phyloP scores from a whole-genome alignment of 2,329 filamentous ascomycete species.

The Trichoderma sp. region DNA sequence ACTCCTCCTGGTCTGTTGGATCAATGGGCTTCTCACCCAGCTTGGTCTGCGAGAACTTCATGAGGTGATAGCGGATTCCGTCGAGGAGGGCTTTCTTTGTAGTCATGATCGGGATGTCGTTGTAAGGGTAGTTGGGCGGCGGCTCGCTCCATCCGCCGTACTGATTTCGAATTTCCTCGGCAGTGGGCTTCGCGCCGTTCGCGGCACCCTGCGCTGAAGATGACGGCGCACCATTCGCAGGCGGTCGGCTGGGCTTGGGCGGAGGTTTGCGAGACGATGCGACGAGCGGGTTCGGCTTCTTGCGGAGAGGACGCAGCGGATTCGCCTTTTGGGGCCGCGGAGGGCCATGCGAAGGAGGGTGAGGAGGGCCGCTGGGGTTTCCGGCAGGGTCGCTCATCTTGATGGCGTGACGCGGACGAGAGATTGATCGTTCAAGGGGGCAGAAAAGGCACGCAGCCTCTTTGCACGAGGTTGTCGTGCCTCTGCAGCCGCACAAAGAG shows the following conservation, averaged over 20 bases:
- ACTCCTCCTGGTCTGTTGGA: constrained; percentile 70
- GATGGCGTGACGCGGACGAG: constrained; percentile 18
- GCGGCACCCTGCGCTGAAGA: constrained; percentile 32
- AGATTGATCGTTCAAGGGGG: not conserved
- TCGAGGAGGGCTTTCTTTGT: constrained; percentile 80
- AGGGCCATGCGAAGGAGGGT: constrained; percentile 36
- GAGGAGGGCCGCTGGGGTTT: constrained; percentile 41
- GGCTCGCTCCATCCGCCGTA: constrained; percentile 62
- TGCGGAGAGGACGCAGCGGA: constrained; percentile 47
- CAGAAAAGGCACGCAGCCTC: constrained; percentile 11
- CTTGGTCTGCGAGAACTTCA: constrained; percentile 71
- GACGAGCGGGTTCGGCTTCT: constrained; percentile 62
- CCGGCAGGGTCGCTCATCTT: constrained; percentile 51
- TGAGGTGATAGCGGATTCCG: constrained; percentile 82
- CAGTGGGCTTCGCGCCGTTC: constrained; percentile 41
- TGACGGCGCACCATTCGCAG: constrained; percentile 27
- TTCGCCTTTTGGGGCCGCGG: constrained; percentile 40
- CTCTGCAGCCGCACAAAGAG: constrained; percentile 1
- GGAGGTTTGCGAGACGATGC: constrained; percentile 56
- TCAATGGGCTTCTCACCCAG: constrained; percentile 65
- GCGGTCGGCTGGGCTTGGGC: constrained; percentile 33
- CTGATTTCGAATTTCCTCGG: constrained; percentile 48
- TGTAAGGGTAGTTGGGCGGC: constrained; percentile 52
- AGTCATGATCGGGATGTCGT: constrained; percentile 70
- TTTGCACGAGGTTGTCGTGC: constrained; percentile 17